Percentiles rank a stretch among this genome's conserved stretches.
Evolutionary conservation across 163 green algal species (phyloP).

Genomic region (Dunaliella salina): DNA sequence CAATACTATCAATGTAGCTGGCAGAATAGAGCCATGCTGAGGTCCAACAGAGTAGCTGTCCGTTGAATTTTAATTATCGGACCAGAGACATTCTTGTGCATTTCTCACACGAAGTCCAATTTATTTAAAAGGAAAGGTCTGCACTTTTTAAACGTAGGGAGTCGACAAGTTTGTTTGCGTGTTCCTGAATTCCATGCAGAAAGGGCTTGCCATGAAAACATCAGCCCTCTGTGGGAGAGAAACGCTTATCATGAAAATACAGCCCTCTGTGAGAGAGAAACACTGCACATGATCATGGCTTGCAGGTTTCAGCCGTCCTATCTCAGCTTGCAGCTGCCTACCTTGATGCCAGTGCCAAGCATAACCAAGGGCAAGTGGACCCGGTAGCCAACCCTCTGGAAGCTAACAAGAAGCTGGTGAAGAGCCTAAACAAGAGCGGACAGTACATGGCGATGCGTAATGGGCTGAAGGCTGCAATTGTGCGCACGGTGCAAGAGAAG

Average conservation of each 20-base stretch:
- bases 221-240: too few species aligned
- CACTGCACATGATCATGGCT: neutral
- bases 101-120: too few species aligned
- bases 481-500: neutral
- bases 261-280: too few species aligned
- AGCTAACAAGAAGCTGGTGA: neutral
- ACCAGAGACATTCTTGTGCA: too few species aligned
- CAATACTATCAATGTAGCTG: too few species aligned
- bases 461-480: neutral
- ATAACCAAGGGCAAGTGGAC: neutral
- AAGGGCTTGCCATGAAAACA: neutral
- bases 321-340: neutral
- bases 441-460: neutral
- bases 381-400: neutral
- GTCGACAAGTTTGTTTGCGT: neutral
- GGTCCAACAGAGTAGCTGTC: too few species aligned
- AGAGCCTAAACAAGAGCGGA: neutral
- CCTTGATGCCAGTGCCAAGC: neutral
- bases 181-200: neutral
- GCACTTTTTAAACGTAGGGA: too few species aligned
- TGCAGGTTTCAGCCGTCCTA: neutral
- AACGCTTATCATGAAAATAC: too few species aligned
- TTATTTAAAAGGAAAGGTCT: too few species aligned
- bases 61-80: too few species aligned
- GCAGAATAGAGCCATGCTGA: too few species aligned